Base-by-base conservation (phyloP, 345 rosid genomes). In the Leavenworthia alabamica region DNA sequence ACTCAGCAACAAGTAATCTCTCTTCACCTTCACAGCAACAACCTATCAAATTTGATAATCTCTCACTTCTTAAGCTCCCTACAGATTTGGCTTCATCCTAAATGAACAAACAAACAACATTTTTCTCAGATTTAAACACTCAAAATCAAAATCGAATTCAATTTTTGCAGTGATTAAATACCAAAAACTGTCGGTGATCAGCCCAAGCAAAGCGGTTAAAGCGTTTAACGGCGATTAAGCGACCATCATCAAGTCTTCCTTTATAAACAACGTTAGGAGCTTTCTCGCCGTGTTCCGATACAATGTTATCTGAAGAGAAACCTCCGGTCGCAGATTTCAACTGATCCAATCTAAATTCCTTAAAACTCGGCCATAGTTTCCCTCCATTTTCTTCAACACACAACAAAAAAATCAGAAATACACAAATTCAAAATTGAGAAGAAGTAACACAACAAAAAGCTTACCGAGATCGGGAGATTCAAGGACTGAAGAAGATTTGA, bases 201-300 rank as follows among this genome's bases (percentile, higher is more conserved):
- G 97, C 91, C 97, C 99, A 93, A 17, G 97, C 96, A 35, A 78
- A 66, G 29, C 81, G 83, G 75, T 86, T 85, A 57, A 93, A 93
- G 19, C 99, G 89, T 69, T 93, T 89, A 52, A 93, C 83, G 47
- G 99, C 97, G 71, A 93, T 80, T 73, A 80, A 77, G 7, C 84
- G 85, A 49, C 83, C 90, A 61, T 64, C 67, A 7, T 85, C 94
- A 27, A 93, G 82, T 69, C 77, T 86, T 29, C 97, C 97, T 74
- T 81, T 84, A 78, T 82, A 93, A 46, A 93, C 96, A 57, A 89
- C 83, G 37, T 93, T 93, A 2, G 96, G 99, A 62, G 97, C 96
- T 74, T 89, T 93, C 73, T 89, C 91, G 4, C 99, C 97, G 66
- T 93, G 99, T 60, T 93, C 97, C 55, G 99, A 93, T 4, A 93